Conservation (phyloP, 352 stramenopile species). For the Globisporangium lucens region DNA sequence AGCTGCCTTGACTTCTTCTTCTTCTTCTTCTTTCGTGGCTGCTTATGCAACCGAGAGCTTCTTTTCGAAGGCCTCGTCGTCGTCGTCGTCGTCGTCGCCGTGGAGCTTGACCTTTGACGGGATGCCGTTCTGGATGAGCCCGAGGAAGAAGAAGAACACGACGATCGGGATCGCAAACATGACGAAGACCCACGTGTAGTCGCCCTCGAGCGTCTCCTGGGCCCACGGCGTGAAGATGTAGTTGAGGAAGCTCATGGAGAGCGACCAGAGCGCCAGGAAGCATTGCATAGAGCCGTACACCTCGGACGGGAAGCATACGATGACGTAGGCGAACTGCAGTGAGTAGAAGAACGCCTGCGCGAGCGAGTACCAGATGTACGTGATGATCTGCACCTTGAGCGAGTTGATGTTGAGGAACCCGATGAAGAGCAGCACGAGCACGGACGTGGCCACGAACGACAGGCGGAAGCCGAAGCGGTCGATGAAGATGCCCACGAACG, state of each 20-base stretch:
- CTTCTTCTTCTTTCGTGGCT: neutral
- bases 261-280: slow-evolving; percentile 28
- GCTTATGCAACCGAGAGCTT: slow-evolving; percentile 16
- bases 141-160: slow-evolving; percentile 28
- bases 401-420: slow-evolving; percentile 23
- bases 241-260: slow-evolving; percentile 34
- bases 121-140: slow-evolving; percentile 20
- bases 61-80: slow-evolving; percentile 11
- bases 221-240: slow-evolving; percentile 38
- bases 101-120: slow-evolving; percentile 2
- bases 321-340: slow-evolving; percentile 32
- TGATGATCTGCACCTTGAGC: slow-evolving; percentile 23
- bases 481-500: slow-evolving; percentile 26
- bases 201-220: slow-evolving; percentile 27
- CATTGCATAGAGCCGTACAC: slow-evolving; percentile 37
- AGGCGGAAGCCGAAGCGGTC: slow-evolving; percentile 22
- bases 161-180: slow-evolving; percentile 31
- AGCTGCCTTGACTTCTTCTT: neutral
- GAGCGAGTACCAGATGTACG: slow-evolving; percentile 26
- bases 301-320: slow-evolving; percentile 33
- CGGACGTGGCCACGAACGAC: slow-evolving; percentile 19
- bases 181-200: slow-evolving; percentile 32
- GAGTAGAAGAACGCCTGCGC: slow-evolving; percentile 27
- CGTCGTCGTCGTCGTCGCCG: neutral
- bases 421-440: slow-evolving; percentile 25